Evolutionary conservation across 1,284 basidiomycete species (phyloP).

Genomic region (Phenoliferia sp.): DNA sequence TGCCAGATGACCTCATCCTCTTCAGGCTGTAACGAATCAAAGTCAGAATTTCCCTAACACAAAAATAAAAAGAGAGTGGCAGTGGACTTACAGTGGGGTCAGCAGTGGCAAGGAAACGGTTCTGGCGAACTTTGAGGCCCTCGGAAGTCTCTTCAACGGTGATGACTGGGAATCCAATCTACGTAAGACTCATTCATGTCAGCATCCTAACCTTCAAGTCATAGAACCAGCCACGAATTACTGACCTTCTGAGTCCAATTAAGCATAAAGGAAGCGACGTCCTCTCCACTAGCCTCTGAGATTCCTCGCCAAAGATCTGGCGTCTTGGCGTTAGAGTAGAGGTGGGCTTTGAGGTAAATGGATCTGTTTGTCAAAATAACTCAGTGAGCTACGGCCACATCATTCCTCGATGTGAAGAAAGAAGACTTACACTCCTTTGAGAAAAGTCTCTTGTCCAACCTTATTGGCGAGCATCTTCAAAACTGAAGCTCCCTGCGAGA

Average conservation of each 20-base stretch:
- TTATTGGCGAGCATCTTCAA: slow-evolving; percentile 87
- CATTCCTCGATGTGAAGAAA: background rate
- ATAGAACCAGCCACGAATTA: background rate
- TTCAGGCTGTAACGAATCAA: slow-evolving; percentile 47
- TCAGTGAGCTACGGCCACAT: background rate
- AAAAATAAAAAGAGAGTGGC: background rate
- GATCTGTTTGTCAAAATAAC: slow-evolving; percentile 1
- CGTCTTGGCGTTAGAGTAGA: slow-evolving; percentile 80
- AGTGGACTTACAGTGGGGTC: slow-evolving; percentile 49
- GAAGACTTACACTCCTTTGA: slow-evolving; percentile 40
- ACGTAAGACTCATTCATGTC: background rate
- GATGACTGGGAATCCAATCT: slow-evolving; percentile 52
- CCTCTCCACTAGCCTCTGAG: slow-evolving; percentile 65
- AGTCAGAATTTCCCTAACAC: background rate
- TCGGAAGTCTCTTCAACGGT: slow-evolving; percentile 72
- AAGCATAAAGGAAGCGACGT: slow-evolving; percentile 79
- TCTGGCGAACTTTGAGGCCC: slow-evolving; percentile 63
- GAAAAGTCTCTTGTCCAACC: slow-evolving; percentile 76
- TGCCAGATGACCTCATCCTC: slow-evolving; percentile 90
- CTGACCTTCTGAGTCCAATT: slow-evolving; percentile 79
- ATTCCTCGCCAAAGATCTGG: slow-evolving; percentile 89
- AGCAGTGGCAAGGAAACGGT: slow-evolving; percentile 87
- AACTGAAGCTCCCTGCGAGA: slow-evolving; percentile 79
- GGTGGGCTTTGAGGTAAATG: slow-evolving; percentile 80
- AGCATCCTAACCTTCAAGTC: background rate